Evolutionary conservation across 805 yeast genomes (phyloP).

Genomic region (Metschnikowia aberdeeniae): DNA sequence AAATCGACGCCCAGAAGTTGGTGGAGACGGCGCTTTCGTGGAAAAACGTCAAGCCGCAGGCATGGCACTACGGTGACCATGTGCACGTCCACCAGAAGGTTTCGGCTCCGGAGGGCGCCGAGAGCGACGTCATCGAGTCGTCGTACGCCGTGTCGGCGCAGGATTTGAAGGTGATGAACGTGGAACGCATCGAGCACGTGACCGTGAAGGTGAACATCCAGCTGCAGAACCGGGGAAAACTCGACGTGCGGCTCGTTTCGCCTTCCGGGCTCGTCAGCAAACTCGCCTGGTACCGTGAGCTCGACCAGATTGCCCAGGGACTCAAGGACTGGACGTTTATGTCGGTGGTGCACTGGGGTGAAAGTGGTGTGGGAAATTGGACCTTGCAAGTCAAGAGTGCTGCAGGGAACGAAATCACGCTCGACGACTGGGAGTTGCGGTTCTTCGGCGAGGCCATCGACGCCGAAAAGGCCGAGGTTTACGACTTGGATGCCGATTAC

Average conservation of each 20-base stretch:
- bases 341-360: slow-evolving; percentile 99
- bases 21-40: slow-evolving; percentile 71
- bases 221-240: slow-evolving; percentile 63
- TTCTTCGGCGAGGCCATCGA: slow-evolving; percentile 80
- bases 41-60: slow-evolving; percentile 86
- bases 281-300: slow-evolving; percentile 62
- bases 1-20: slow-evolving; percentile 74
- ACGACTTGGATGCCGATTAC: slow-evolving; percentile 48
- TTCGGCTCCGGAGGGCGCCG: slow-evolving; percentile 9
- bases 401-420: slow-evolving; percentile 28
- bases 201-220: slow-evolving; percentile 73
- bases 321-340: slow-evolving; percentile 85
- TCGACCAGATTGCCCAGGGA: slow-evolving; percentile 56
- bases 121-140: slow-evolving; percentile 18
- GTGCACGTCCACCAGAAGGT: slow-evolving; percentile 27
- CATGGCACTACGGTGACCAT: slow-evolving; percentile 62
- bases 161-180: slow-evolving; percentile 50
- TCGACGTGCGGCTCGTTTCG: slow-evolving; percentile 60
- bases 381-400: slow-evolving; percentile 54
- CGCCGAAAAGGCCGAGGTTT: slow-evolving; percentile 55
- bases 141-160: slow-evolving; percentile 44
- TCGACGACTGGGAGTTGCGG: slow-evolving; percentile 71
- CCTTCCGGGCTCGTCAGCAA: slow-evolving; percentile 74
- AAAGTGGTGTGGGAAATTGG: slow-evolving; percentile 79
- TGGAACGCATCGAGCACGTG: slow-evolving; percentile 79